Conservation (phyloP, 768 basidiomycete species). For the Mycena chlorophos region DNA sequence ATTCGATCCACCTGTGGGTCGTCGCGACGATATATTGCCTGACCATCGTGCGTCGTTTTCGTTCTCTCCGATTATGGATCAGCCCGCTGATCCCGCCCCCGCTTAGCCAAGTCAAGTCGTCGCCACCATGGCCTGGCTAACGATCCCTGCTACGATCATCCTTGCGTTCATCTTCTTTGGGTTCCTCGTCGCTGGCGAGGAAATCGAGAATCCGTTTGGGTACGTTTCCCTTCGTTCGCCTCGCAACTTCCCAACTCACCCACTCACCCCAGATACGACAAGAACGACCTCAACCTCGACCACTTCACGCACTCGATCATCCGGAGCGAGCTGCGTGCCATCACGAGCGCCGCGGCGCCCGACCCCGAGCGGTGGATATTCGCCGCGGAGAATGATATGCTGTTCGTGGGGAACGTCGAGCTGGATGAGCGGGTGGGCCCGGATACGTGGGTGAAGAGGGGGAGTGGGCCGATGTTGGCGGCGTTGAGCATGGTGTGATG, state of each 20-base stretch:
- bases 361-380: slow-evolving; percentile 63
- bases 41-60: slow-evolving; percentile 45
- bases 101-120: slow-evolving; percentile 66
- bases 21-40: slow-evolving; percentile 64
- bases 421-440: slow-evolving; percentile 49
- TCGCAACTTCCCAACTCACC: not conserved
- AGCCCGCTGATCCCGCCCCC: not conserved
- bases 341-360: slow-evolving; percentile 62
- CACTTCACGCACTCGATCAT: slow-evolving; percentile 73
- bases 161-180: slow-evolving; percentile 73
- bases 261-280: slow-evolving; percentile 68
- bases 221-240: not conserved
- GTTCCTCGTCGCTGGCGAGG: slow-evolving; percentile 72
- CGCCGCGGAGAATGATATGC: slow-evolving; percentile 54
- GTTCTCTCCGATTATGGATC: not conserved
- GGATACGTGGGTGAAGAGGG: slow-evolving; percentile 57
- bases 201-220: slow-evolving; percentile 65
- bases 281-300: slow-evolving; percentile 73
- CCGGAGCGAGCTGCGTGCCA: slow-evolving; percentile 61
- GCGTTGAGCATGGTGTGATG: slow-evolving; percentile 27
- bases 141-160: slow-evolving; percentile 59
- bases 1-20: slow-evolving; percentile 68
- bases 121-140: slow-evolving; percentile 54
- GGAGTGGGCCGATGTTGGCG: slow-evolving; percentile 45
- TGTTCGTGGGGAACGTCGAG: slow-evolving; percentile 42